Percentiles rank a stretch among this genome's conserved stretches.
These are phyloP conservation scores for Pseudocercospora eumusae DNA, from an alignment of 2,329 filamentous ascomycete species.

Conservation along the genomic window DNA sequence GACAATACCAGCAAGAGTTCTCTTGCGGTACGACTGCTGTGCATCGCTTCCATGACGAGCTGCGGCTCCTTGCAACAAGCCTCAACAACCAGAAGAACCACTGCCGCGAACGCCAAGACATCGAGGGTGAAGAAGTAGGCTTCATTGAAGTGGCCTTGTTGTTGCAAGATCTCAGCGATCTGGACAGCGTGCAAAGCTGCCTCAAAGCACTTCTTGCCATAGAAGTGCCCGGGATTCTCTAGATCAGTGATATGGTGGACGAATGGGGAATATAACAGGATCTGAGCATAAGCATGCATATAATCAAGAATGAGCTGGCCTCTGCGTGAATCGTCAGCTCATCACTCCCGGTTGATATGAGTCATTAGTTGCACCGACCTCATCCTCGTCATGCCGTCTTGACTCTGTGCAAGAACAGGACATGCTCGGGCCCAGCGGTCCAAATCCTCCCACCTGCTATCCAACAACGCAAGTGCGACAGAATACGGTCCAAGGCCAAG, in stretches of 20 bases:
- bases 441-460: conserved; percentile 16
- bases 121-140: conserved; percentile 24
- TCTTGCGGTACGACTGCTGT: conserved; percentile 16
- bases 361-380: conserved; percentile 12
- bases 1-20: conserved; percentile 22
- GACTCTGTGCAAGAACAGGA: conserved; percentile 13
- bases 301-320: conserved; percentile 24
- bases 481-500: conserved; percentile 10
- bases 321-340: conserved; percentile 14
- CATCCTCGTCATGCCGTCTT: conserved; percentile 24
- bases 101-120: conserved; percentile 23
- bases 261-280: conserved; percentile 26
- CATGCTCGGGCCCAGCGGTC: conserved; percentile 20
- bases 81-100: conserved; percentile 23
- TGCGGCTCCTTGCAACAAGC: conserved; percentile 13
- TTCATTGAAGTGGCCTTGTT: conserved; percentile 22
- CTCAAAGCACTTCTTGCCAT: conserved; percentile 18
- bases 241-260: conserved; percentile 21
- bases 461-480: conserved; percentile 11
- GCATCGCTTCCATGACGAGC: conserved; percentile 18
- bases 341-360: background rate
- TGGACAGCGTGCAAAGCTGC: conserved; percentile 23
- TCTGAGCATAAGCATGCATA: conserved; percentile 22
- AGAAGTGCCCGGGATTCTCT: conserved; percentile 5
- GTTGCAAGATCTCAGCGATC: conserved; percentile 24